These are phyloP conservation scores for Coelastrella sp. DNA, from an alignment of 139 green algal genomes.

Conservation along the genomic window DNA sequence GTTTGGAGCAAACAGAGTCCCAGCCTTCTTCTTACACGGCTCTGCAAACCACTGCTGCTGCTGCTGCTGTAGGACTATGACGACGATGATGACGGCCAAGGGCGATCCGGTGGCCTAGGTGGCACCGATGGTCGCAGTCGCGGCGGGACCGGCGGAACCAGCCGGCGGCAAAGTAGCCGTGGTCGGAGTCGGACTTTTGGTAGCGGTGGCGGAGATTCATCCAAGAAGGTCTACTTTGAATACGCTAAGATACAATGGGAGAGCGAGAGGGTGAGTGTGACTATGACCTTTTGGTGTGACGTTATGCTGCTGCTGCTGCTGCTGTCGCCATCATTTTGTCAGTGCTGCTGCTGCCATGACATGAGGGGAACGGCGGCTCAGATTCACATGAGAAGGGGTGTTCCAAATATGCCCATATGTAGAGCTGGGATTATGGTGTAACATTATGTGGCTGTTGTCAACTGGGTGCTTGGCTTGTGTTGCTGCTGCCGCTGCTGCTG, in stretches of 20 bases:
- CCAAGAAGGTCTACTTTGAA: constrained; percentile 45
- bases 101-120: neutral
- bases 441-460: neutral
- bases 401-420: neutral
- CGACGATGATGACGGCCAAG: neutral
- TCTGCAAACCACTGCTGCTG: too few species aligned
- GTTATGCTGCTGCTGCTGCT: neutral
- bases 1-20: too few species aligned
- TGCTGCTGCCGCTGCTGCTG: neutral
- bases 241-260: constrained; percentile 37
- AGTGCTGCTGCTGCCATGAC: neutral
- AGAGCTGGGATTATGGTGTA: too few species aligned
- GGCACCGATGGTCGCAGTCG: neutral
- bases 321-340: neutral
- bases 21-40: too few species aligned
- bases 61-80: neutral
- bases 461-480: too few species aligned
- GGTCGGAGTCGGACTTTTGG: neutral
- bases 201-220: neutral
- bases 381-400: neutral
- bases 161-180: neutral
- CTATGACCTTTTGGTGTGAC: neutral
- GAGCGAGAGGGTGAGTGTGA: constrained; percentile 13
- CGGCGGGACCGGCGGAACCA: neutral
- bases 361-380: neutral